Evolutionary conservation across 371 early-diverging fungal genomes (phyloP).

Genomic region (Actinomucor elegans): DNA sequence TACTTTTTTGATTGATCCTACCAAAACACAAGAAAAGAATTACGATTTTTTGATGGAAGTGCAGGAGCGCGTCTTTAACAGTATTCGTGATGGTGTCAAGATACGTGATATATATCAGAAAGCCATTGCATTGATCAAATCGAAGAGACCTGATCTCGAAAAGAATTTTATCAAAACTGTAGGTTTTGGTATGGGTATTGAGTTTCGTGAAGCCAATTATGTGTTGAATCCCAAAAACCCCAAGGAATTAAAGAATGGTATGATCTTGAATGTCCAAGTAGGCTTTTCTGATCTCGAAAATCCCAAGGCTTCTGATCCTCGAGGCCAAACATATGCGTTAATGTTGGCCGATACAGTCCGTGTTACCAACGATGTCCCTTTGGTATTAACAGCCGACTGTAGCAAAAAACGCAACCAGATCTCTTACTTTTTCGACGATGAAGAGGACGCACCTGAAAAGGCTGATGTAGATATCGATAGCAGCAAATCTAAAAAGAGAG

Average conservation of each 20-base stretch:
- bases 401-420: conserved; percentile 75
- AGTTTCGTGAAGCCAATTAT: conserved; percentile 87
- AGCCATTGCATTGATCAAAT: conserved; percentile 67
- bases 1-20: conserved; percentile 92
- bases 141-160: conserved; percentile 85
- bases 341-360: conserved; percentile 82
- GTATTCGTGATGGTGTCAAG: conserved; percentile 76
- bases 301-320: conserved; percentile 64
- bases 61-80: conserved; percentile 69
- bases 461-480: conserved; percentile 25
- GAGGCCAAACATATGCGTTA: conserved; percentile 77
- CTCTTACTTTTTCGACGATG: conserved; percentile 74
- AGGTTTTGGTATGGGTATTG: conserved; percentile 96
- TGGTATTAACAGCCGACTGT: conserved; percentile 71
- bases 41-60: conserved; percentile 87
- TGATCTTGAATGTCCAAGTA: conserved; percentile 83
- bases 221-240: conserved; percentile 71
- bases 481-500: background rate
- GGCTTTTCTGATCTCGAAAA: conserved; percentile 88
- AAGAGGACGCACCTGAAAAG: conserved; percentile 55
- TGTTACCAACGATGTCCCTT: conserved; percentile 62
- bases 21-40: conserved; percentile 87
- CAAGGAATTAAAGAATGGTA: conserved; percentile 72
- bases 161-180: conserved; percentile 79
- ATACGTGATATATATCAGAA: conserved; percentile 78